Evolutionary conservation across 2,329 filamentous ascomycete species (phyloP).

Genomic region (Pochonia chlamydosporia): DNA sequence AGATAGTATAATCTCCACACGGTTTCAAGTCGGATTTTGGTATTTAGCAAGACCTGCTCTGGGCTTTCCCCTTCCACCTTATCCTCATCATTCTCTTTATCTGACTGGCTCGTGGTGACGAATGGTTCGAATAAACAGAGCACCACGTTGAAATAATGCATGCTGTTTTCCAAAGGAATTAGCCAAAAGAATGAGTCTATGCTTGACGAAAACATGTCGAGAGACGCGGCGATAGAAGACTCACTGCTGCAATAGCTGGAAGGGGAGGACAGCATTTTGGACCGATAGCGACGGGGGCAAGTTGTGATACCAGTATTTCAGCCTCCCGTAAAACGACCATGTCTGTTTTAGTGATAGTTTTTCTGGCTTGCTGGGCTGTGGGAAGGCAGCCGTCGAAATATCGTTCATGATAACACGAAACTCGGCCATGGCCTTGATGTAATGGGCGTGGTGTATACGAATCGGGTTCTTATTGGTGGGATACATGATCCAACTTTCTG

Average conservation of each 20-base stretch:
- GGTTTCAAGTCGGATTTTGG: not conserved
- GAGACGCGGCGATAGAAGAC: constrained; percentile 8
- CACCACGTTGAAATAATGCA: not conserved
- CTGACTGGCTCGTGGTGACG: no score
- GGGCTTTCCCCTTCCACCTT: no score
- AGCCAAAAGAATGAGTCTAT: no score
- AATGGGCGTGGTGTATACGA: constrained; percentile 16
- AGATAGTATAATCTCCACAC: constrained; percentile 1
- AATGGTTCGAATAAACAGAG: no score
- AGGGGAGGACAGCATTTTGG: constrained; percentile 19
- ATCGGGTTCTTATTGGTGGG: constrained; percentile 15
- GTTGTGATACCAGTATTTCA: constrained; percentile 17
- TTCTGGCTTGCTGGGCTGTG: not conserved
- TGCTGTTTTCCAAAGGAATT: no score
- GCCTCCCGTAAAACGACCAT: constrained; percentile 8
- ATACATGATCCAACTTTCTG: constrained; percentile 25
- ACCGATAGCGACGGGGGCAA: constrained; percentile 17
- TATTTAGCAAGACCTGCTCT: not conserved
- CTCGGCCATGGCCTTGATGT: constrained; percentile 19
- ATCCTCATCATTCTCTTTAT: no score
- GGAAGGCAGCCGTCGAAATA: constrained; percentile 10
- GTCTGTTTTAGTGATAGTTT: constrained; percentile 8
- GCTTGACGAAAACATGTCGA: not conserved
- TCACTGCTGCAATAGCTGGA: constrained; percentile 25
- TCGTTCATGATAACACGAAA: constrained; percentile 24